Base-by-base conservation (phyloP, 108 stramenopile species). In the Pseudonitzschia multiseries region DNA sequence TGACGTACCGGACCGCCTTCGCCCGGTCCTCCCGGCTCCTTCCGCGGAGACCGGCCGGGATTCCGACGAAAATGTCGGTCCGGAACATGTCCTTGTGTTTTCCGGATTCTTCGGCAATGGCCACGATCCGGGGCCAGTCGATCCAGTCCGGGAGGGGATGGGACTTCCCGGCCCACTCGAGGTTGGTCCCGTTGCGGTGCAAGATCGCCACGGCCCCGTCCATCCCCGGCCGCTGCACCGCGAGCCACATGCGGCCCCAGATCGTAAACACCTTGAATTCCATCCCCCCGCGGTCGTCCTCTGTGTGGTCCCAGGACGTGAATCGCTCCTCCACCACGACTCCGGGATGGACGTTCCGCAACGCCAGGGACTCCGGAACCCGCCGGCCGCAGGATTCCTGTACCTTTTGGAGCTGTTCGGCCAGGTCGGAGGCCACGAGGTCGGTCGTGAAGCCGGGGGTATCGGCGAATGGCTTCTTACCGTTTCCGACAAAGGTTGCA, bases 221-320 rank as follows among this genome's bases (percentile, higher is more conserved):
- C 43, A 60, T 43, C 0, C 69, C 75, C 17, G 66, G 68, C 12
- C 73, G 33, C 65, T 46, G 65, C 3, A 56, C 20, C 15, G 69
- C 69, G 8, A 70, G 44, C 56, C 57, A 77, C 21, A 54, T 28
- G 20, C 43, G 31, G 20, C 76, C 76, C 76, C 76, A 77, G 36
- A 77, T 72, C 2, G 64, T 65, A 72, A 77, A 77, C 62, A 77
- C 64, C n/a, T 53, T 65, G 36, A 77, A 77, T 29, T 77, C 76
- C 21, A 46, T 36, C 0, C 43, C 59, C 33, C 57, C 51, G 40
- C 42, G 65, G 36, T 48, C 36, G 46, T 65, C 57, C 1, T 61
- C n/a, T n/a, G n/a, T 22, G 22, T 6, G 17, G 6, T 70, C 28
- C 46, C 13, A 3, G 22, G 43, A n/a, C 12, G 75, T 46, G 22